phyloP scores from a whole-genome alignment of 2,329 filamentous ascomycete genomes.

The Sphaerulina populicola region DNA sequence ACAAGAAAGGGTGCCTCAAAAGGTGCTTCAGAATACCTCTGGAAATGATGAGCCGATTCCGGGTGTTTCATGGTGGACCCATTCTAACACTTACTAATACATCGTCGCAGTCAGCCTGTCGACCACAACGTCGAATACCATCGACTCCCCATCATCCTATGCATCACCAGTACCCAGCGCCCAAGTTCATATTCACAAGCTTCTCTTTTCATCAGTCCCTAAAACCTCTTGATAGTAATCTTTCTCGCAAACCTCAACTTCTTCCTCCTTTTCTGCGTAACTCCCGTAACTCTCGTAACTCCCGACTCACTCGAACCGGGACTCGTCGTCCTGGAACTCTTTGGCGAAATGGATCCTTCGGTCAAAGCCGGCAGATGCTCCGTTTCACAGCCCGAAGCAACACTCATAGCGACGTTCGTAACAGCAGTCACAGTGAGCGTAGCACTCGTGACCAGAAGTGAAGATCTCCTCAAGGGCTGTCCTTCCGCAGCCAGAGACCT shows the following conservation, averaged over 20 bases:
- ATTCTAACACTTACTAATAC: too few relatives aligned
- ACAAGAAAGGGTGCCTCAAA: too few relatives aligned
- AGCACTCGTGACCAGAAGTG: not conserved
- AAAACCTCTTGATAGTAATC: slow-evolving; percentile 10
- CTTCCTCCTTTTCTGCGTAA: slow-evolving; percentile 1
- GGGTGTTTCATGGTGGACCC: too few relatives aligned
- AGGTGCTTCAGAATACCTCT: too few relatives aligned
- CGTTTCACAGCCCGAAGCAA: not conserved
- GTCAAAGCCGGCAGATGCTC: not conserved
- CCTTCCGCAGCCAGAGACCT: not conserved
- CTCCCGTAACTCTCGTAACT: not conserved
- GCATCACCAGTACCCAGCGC: too few relatives aligned
- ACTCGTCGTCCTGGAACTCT: slow-evolving; percentile 1
- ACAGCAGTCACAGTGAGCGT: slow-evolving; percentile 7
- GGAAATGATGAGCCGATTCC: too few relatives aligned
- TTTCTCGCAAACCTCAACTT: slow-evolving; percentile 8
- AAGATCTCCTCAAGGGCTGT: not conserved
- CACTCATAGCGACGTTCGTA: not conserved
- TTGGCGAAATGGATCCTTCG: not conserved
- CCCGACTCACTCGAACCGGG: slow-evolving; percentile 1
- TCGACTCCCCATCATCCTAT: too few relatives aligned
- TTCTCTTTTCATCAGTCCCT: not conserved
- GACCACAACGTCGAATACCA: too few relatives aligned
- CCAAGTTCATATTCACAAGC: too few relatives aligned
- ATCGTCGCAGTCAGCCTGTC: too few relatives aligned